A percentile compares a stretch with the other conserved stretches of the same genome.
Evolutionary conservation across 78 protist species (phyloP).

Genomic region (Dictyostelium discoideum): dicty_2.7 NC_007090.3:2670501-2671000

Average conservation of each 20-base stretch:
- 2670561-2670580: constrained; percentile 43
- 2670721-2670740: constrained; percentile 41
- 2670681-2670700: constrained; percentile 70
- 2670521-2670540: neutral
- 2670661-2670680: constrained; percentile 72
- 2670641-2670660: constrained; percentile 71
- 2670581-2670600: neutral
- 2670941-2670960: no score
- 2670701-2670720: constrained; percentile 66
- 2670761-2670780: constrained; percentile 13
- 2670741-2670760: constrained; percentile 11
- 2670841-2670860: constrained; percentile 34
- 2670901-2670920: neutral
- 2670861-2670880: constrained; percentile 30
- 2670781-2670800: constrained; percentile 30
- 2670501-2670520: constrained; percentile 16
- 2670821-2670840: neutral
- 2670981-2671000: constrained; percentile 26
- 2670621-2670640: constrained; percentile 67
- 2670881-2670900: neutral
- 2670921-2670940: no score
- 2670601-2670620: constrained; percentile 22
- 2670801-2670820: constrained; percentile 41
- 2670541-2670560: constrained; percentile 18
- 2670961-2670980: no score